phyloP scores from a whole-genome alignment of 768 basidiomycete genomes.

The Rhodosporidiobolus sp. region DNA sequence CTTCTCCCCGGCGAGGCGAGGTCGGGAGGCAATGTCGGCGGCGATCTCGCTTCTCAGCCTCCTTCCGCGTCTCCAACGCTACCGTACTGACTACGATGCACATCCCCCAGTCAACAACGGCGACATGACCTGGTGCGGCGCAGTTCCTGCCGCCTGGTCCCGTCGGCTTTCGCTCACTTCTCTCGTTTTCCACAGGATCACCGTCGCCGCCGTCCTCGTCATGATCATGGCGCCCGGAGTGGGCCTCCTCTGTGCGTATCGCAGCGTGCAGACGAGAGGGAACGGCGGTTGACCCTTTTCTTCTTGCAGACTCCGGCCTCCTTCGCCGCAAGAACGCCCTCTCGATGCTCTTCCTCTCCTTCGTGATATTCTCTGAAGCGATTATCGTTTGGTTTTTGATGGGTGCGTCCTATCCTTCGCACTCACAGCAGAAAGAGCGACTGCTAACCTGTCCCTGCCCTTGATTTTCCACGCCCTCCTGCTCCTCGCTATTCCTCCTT shows the following conservation, averaged over 20 bases:
- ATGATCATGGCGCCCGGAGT: constrained; percentile 52
- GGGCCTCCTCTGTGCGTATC: constrained; percentile 35
- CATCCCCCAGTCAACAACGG: not conserved
- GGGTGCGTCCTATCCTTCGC: too few species aligned
- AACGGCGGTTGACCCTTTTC: not conserved
- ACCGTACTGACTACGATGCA: too few species aligned
- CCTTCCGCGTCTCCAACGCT: too few species aligned
- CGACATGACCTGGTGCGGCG: constrained; percentile 4
- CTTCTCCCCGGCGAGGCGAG: too few species aligned
- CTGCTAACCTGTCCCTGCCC: too few species aligned
- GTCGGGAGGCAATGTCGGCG: not conserved
- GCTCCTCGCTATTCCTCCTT: constrained; percentile 2
- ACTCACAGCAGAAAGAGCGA: too few species aligned
- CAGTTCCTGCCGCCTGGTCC: too few species aligned
- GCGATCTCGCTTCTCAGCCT: not conserved
- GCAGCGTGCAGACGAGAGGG: constrained; percentile 46
- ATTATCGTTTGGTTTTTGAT: not conserved
- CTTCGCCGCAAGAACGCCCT: constrained; percentile 53
- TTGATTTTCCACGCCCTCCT: not conserved
- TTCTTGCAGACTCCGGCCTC: constrained; percentile 25
- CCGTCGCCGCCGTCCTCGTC: constrained; percentile 46
- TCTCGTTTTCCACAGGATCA: constrained; percentile 13
- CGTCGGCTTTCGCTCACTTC: not conserved
- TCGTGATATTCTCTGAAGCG: constrained; percentile 47
- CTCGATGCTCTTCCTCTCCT: constrained; percentile 50